These are phyloP conservation scores for Aspergillus jensenii DNA, from an alignment of 2,329 filamentous ascomycete genomes.

Conservation along the genomic window DNA sequence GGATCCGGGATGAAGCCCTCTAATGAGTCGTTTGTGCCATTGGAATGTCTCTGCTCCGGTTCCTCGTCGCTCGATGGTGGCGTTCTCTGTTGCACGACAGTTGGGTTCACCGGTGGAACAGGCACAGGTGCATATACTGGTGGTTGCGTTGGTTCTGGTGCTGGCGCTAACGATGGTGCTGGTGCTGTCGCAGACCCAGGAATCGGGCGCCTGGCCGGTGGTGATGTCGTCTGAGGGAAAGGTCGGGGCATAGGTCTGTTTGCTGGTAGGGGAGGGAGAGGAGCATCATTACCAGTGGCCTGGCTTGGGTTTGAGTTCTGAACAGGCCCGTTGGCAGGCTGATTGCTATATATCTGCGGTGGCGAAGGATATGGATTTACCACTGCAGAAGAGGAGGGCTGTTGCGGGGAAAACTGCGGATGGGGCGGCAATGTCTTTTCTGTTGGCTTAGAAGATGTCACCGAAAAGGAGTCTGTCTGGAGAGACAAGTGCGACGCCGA, in stretches of 20 bases:
- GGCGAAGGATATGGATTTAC: slow-evolving; percentile 12
- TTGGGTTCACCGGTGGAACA: background rate
- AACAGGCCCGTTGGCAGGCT: background rate
- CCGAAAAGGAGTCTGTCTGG: background rate
- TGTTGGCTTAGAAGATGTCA: slow-evolving; percentile 19
- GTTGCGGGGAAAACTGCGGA: slow-evolving; percentile 17
- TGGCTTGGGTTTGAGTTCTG: background rate
- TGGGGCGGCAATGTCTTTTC: slow-evolving; percentile 29
- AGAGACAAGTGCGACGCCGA: slow-evolving; percentile 6
- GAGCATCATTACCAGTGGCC: background rate
- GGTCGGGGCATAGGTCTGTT: background rate
- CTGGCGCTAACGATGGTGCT: background rate
- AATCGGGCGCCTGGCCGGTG: background rate
- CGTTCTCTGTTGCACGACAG: slow-evolving; percentile 9
- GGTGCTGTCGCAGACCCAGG: background rate
- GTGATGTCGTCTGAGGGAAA: background rate
- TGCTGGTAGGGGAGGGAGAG: background rate
- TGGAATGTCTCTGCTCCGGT: slow-evolving; percentile 14
- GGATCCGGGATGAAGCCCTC: slow-evolving; percentile 38
- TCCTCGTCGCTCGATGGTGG: slow-evolving; percentile 13
- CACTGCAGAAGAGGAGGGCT: slow-evolving; percentile 8
- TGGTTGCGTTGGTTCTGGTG: background rate
- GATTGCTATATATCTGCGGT: background rate
- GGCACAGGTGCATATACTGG: background rate
- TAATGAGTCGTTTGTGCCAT: slow-evolving; percentile 22